Percentiles rank a stretch among this genome's conserved stretches.
These are phyloP conservation scores for Ceratobasidium sp. DNA, from an alignment of 1,284 basidiomycete genomes.

Conservation along the genomic window DNA sequence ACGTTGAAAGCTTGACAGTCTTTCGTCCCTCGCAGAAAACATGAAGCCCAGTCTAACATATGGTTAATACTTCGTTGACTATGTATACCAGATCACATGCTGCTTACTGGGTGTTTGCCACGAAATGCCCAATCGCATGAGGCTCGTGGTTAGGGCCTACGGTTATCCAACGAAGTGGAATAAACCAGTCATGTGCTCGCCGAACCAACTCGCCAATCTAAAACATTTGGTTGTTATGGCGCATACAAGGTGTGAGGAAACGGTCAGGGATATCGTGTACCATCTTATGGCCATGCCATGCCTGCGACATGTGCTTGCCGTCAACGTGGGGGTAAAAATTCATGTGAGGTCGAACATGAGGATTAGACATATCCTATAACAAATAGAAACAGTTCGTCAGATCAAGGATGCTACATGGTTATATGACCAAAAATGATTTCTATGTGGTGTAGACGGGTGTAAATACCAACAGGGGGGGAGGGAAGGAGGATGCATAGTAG, in stretches of 20 bases:
- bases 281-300: conserved; percentile 34
- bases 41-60: background rate
- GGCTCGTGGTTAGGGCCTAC: background rate
- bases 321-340: conserved; percentile 26
- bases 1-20: background rate
- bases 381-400: background rate
- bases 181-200: conserved; percentile 2
- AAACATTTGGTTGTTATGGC: background rate
- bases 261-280: background rate
- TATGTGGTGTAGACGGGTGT: too few relatives aligned
- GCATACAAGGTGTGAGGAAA: background rate
- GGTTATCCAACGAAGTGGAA: conserved; percentile 14
- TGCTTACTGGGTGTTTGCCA: background rate
- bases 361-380: conserved; percentile 43
- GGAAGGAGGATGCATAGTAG: too few relatives aligned
- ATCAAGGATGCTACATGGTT: too few relatives aligned
- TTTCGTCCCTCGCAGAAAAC: background rate
- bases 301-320: conserved; percentile 25
- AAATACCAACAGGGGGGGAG: too few relatives aligned
- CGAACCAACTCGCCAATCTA: conserved; percentile 15
- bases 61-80: background rate
- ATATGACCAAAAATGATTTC: background rate
- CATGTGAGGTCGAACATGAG: conserved; percentile 28
- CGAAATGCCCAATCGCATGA: conserved; percentile 7
- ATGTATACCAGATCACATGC: background rate